phyloP scores from a whole-genome alignment of 2,329 filamentous ascomycete genomes.

The Ophiostoma australiae region DNA sequence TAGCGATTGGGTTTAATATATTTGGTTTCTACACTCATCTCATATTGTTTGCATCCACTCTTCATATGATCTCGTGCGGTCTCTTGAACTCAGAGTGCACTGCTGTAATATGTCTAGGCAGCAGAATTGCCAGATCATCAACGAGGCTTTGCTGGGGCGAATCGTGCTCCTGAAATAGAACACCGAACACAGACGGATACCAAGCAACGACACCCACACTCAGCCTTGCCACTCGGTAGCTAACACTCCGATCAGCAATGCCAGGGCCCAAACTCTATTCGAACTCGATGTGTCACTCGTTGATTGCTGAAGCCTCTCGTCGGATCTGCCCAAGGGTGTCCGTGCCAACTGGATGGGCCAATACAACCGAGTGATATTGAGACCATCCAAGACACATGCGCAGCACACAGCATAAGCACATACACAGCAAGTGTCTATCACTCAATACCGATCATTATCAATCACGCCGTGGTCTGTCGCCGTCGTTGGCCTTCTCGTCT shows the following conservation, averaged over 20 bases:
- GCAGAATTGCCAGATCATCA: background rate
- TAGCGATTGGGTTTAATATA: slow-evolving; percentile 14
- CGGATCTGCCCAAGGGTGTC: background rate
- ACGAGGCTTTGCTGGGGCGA: background rate
- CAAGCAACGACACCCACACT: background rate
- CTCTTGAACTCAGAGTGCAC: background rate
- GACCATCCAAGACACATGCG: background rate
- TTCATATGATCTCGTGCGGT: no score
- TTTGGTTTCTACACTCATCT: background rate
- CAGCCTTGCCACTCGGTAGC: background rate
- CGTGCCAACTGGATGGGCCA: background rate
- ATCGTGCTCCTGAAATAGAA: background rate
- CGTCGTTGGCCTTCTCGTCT: background rate
- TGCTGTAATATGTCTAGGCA: background rate
- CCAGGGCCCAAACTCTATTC: background rate
- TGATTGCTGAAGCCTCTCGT: background rate
- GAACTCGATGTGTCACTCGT: background rate
- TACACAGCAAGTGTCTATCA: background rate
- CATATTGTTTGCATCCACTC: background rate
- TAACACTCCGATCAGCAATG: background rate
- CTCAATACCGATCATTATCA: background rate
- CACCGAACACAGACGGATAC: no score
- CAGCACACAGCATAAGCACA: background rate
- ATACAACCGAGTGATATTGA: background rate
- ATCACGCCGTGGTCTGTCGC: background rate